Evolutionary conservation across 768 basidiomycete species (phyloP).

Genomic region (Lactifluus rugatus): DNA sequence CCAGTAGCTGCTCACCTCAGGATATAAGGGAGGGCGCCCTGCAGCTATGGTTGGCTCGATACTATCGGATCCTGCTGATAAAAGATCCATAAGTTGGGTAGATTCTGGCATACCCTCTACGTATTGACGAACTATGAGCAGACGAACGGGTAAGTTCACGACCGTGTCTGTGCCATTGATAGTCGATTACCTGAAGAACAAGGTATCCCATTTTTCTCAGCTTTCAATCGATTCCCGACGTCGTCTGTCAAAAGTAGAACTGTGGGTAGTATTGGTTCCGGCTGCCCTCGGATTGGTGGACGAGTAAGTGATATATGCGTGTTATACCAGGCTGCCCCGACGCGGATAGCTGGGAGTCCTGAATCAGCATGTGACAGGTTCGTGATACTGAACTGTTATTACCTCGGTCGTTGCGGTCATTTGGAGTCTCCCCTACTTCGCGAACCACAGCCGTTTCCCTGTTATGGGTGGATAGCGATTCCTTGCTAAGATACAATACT

Average conservation of each 20-base stretch:
- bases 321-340: constrained; percentile 80
- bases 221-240: constrained; percentile 69
- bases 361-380: neutral
- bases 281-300: constrained; percentile 43
- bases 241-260: constrained; percentile 88
- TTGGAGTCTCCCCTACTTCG: constrained; percentile 73
- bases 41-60: constrained; percentile 54
- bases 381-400: constrained; percentile 2
- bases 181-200: constrained; percentile 47
- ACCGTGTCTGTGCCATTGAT: neutral
- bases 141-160: neutral
- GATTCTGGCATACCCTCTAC: constrained; percentile 64
- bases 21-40: constrained; percentile 49
- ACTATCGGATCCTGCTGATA: constrained; percentile 59
- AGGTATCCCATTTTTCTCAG: constrained; percentile 51
- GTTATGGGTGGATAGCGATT: neutral
- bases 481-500: constrained; percentile 25
- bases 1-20: constrained; percentile 43
- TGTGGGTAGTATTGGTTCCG: constrained; percentile 37
- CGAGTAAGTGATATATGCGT: constrained; percentile 51
- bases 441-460: constrained; percentile 77
- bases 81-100: constrained; percentile 65
- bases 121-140: constrained; percentile 57
- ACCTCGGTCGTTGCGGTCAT: constrained; percentile 95
- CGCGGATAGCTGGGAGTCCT: constrained; percentile 71